Evolutionary conservation across 73 alveolate species (phyloP).

Genomic region (Loxodes magnus): DNA sequence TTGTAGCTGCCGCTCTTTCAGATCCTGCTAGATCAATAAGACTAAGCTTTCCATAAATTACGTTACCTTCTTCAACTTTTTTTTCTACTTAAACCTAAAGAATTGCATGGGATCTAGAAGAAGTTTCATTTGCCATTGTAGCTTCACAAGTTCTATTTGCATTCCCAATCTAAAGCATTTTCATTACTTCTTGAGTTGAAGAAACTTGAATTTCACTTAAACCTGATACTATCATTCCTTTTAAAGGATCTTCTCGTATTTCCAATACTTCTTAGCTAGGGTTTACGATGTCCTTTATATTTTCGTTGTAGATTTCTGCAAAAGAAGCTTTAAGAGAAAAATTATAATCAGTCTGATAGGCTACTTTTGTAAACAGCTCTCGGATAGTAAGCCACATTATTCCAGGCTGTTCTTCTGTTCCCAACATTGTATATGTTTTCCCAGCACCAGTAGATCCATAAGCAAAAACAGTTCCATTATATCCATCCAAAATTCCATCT

Average conservation of each 20-base stretch:
- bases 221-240: slow-evolving; percentile 81
- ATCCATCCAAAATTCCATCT: slow-evolving; percentile 93
- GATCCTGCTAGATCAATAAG: slow-evolving; percentile 97
- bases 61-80: slow-evolving; percentile 58
- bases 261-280: slow-evolving; percentile 68
- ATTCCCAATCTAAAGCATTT: slow-evolving; percentile 23
- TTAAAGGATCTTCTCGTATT: slow-evolving; percentile 80
- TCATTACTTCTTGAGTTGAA: slow-evolving; percentile 57
- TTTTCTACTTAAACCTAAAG: slow-evolving; percentile 44
- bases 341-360: background rate
- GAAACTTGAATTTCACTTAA: slow-evolving; percentile 76
- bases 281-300: slow-evolving; percentile 73
- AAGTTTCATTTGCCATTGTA: slow-evolving; percentile 59
- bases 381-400: slow-evolving; percentile 78
- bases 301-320: slow-evolving; percentile 87
- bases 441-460: slow-evolving; percentile 99
- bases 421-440: slow-evolving; percentile 96
- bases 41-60: slow-evolving; percentile 73
- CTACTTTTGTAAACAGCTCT: slow-evolving; percentile 68
- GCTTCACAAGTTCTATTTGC: slow-evolving; percentile 66
- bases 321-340: slow-evolving; percentile 13
- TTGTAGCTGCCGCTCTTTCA: slow-evolving; percentile 90
- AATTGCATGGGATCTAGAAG: slow-evolving; percentile 75
- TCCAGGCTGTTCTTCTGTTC: slow-evolving; percentile 83
- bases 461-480: slow-evolving; percentile 94